Evolutionary conservation across 2,329 filamentous ascomycete species (phyloP).

Genomic region (Colletotrichum graminicola): DNA sequence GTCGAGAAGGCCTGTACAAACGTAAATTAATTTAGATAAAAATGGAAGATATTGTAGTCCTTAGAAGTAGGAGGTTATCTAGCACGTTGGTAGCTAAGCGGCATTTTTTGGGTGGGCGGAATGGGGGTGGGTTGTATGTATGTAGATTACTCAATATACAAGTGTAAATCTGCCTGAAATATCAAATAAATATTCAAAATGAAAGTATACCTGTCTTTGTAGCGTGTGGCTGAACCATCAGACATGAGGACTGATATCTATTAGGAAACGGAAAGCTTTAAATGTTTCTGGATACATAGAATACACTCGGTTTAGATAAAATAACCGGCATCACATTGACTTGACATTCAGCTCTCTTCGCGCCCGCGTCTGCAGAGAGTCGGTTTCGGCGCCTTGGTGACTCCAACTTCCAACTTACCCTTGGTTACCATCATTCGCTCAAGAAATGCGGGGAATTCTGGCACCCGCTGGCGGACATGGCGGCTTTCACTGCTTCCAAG

Average conservation of each 20-base stretch:
- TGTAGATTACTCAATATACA: too few relatives aligned
- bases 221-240: too few relatives aligned
- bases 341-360: background rate
- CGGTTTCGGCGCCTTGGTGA: background rate
- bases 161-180: too few relatives aligned
- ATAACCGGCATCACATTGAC: background rate
- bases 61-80: too few relatives aligned
- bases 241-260: background rate
- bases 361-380: conserved; percentile 1
- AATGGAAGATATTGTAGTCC: too few relatives aligned
- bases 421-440: background rate
- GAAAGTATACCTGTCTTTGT: background rate
- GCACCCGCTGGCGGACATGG: conserved; percentile 20
- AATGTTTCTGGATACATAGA: background rate
- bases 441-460: conserved; percentile 28
- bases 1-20: too few relatives aligned
- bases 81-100: too few relatives aligned
- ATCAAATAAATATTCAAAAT: background rate
- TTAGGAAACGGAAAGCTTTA: background rate
- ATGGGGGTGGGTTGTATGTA: too few relatives aligned
- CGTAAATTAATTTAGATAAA: too few relatives aligned
- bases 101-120: too few relatives aligned
- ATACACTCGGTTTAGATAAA: background rate
- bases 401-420: conserved; percentile 12
- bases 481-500: conserved; percentile 35